phyloP scores from a whole-genome alignment of 257 asterid genomes.

The Prunella vulgaris region DNA sequence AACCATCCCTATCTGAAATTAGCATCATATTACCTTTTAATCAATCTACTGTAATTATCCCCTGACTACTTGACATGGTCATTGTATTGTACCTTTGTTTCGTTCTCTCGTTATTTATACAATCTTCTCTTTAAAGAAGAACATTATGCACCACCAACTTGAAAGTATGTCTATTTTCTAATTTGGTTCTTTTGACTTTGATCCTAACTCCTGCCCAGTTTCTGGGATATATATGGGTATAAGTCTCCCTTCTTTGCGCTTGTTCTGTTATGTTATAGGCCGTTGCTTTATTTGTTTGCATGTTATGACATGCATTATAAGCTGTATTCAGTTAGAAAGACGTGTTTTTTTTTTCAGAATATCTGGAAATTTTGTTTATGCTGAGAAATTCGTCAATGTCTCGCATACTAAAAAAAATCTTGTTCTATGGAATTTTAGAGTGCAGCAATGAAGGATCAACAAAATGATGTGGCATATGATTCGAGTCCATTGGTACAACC shows the following conservation, averaged over 20 bases:
- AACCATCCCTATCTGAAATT: neutral
- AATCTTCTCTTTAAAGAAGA: neutral
- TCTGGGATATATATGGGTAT: neutral
- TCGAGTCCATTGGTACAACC: slow-evolving; percentile 20
- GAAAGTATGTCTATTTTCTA: neutral
- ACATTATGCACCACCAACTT: neutral
- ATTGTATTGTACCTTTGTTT: neutral
- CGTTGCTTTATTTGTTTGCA: neutral
- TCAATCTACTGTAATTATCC: neutral
- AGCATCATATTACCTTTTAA: neutral
- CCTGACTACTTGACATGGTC: neutral
- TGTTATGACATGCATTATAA: neutral
- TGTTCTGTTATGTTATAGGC: neutral
- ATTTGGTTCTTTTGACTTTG: neutral
- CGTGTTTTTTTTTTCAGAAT: neutral
- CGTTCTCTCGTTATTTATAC: neutral
- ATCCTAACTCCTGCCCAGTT: neutral
- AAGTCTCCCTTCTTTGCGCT: neutral
- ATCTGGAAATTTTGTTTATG: neutral
- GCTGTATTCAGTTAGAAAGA: neutral
- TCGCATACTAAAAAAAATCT: neutral
- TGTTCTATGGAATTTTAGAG: slow-evolving; percentile 4
- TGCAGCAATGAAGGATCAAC: slow-evolving; percentile 23
- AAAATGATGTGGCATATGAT: slow-evolving; percentile 16
- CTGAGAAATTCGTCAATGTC: neutral